Evolutionary conservation across 1,139 yeast genomes (phyloP), one percentile per base, ranked within the genome.

Genomic region (Yamadazyma dushanensis): DNA sequence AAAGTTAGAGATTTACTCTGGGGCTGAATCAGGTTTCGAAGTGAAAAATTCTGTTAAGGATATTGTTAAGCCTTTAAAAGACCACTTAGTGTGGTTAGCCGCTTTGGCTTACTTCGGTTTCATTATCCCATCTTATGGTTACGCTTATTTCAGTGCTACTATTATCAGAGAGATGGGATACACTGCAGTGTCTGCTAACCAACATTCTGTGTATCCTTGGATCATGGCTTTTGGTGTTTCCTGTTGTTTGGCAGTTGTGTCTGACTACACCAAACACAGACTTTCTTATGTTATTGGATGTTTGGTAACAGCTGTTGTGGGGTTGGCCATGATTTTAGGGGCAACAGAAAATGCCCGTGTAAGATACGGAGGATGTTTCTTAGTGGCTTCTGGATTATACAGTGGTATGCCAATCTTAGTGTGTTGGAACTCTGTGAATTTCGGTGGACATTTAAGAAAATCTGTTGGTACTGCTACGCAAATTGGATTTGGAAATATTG

Each of bases 401-500:
- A 64, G 83, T 3, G 78, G 82, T 17, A 84, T 84, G 92, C 94
- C 94, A 9, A 51, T 82, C 17, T 58, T 83, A 20, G 80, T 85
- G 15, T 83, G 94, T 59, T 81, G 90, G 87, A 67, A 68, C 13
- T 73, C 83, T 11, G 68, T 83, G 54, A 82, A 82, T 52, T 74
- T 77, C 46, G 78, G 83, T 8, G 88, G 90, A 25, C 90, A 83
- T 54, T 63, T 78, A 38, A 70, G 90, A 56, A 80, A 82, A 47
- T 70, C 84, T 22, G 82, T 83, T 15, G 87, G 86, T 35, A 77
- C 88, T 13, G 88, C 86, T 2, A 80, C 81, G 72, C 85, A 81
- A 51, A 76, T 85, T 47, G 94, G 92, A 2, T 83, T 83, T 54
- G 94, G 92, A 44, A 84, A 85, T 59, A 80, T 83, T 53, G 94